phyloP scores from a whole-genome alignment of 352 stramenopile genomes.

The Phytophthora lateralis region DNA sequence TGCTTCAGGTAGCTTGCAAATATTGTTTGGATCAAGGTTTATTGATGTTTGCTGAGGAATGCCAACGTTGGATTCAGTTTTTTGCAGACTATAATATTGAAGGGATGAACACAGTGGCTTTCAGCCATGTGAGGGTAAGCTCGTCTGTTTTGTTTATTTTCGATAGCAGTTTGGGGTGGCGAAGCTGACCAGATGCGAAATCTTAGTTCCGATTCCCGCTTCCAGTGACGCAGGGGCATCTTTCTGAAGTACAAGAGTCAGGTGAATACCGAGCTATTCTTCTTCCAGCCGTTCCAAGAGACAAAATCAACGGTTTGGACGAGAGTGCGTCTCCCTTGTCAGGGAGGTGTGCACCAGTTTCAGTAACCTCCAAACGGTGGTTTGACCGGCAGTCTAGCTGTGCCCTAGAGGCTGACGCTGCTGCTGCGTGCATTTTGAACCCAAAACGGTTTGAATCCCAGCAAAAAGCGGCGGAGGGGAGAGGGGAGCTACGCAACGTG shows the following conservation, averaged over 20 bases:
- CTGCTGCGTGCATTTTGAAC: constrained; percentile 74
- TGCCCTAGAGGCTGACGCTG: constrained; percentile 74
- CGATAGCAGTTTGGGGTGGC: background rate
- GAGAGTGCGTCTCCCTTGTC: constrained; percentile 17
- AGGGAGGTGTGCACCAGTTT: constrained; percentile 43
- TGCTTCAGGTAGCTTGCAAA: constrained; percentile 68
- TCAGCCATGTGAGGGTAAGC: constrained; percentile 70
- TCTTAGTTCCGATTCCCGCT: constrained; percentile 73
- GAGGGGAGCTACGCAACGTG: constrained; percentile 61
- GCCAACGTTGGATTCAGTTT: constrained; percentile 40
- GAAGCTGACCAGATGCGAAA: constrained; percentile 7
- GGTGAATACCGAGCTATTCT: constrained; percentile 39
- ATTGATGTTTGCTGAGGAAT: constrained; percentile 1
- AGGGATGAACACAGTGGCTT: constrained; percentile 88
- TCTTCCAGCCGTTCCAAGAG: constrained; percentile 39
- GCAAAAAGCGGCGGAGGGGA: constrained; percentile 46
- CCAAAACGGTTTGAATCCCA: constrained; percentile 48
- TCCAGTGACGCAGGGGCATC: constrained; percentile 57
- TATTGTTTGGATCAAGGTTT: background rate
- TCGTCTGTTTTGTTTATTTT: background rate
- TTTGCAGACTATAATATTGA: constrained; percentile 94
- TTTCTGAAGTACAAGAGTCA: constrained; percentile 21
- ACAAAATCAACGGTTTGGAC: constrained; percentile 44
- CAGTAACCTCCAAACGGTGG: constrained; percentile 43
- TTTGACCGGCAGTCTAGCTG: constrained; percentile 77